Evolutionary conservation across 805 yeast genomes (phyloP), one percentile per base, ranked within the genome.

Genomic region (Lipomyces sp.): DNA sequence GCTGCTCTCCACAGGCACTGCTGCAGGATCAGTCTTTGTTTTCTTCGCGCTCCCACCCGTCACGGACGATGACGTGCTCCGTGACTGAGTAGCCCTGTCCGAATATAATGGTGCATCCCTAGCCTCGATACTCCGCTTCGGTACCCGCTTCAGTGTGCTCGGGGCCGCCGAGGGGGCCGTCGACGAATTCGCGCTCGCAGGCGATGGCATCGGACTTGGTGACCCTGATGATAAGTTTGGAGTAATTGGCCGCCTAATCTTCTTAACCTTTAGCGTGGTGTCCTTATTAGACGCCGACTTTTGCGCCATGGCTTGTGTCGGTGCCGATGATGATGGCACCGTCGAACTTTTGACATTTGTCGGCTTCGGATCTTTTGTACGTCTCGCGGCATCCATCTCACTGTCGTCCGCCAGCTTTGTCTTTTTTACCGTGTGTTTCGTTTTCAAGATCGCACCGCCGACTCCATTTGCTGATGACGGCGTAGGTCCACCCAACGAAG

Each of bases 401-500:
- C n/a, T 42, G 48, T 42, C 48, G 18, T 42, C 37, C 18, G 30
- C 37, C 6, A 33, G 51, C 45, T 64, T 69, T 60, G 57, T 33
- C 62, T 32, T 64, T 66, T 61, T 69, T 62, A 55, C 24, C 8
- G 63, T 67, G 69, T 57, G 65, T 56, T 67, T 66, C 67, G 71
- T 68, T 60, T 74, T 71, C 63, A 73, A 69, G 6, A 74, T 75
- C 15, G 78, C 77, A 6, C 78, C 79, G 39, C 65, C 63, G 24
- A 39, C 63, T 4, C 69, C 42, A 34, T 58, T 66, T n/a, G 32
- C 57, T 18, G 65, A 55, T 30, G 35, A 32, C 18, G 53, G 10
- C 58, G 35, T 33, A 35, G 51, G 8, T 42, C 18, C 50, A 11
- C 39, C 53, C 32, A 39, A 11, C 8, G 60, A 33, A 18, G 57